Base-by-base conservation (phyloP, 805 yeast genomes). In the Zygotorulaspora sp. region DNA sequence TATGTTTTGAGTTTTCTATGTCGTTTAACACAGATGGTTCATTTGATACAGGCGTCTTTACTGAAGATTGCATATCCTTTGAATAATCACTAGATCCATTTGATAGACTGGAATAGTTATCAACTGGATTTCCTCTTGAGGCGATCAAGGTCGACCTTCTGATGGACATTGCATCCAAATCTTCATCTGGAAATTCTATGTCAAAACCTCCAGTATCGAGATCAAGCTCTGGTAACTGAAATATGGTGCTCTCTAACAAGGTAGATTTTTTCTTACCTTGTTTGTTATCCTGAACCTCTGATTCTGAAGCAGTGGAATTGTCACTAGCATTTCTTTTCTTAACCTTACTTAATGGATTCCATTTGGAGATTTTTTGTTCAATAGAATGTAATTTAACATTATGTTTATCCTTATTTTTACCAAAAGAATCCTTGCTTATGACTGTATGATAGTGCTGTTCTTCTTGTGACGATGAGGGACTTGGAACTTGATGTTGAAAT, bases 321-420 rank as follows among this genome's bases (percentile, higher is more conserved):
- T 37, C 34, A 12, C 41, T 22, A 12, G 43, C 45, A 23, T 56
- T 48, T 29, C 52, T 56, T 38, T 57, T 58, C 25, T 52, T 46
- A 10, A 52, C 42, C 19, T 57, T 53, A 32, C 48, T 43, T 13
- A 57, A 29, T 5, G 60, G 59, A 32, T 57, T 57, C 62, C 61
- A 57, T 37, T 55, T 55, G 1, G 61, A 50, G 8, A 53, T 36
- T 33, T 53, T 55, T n/a, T 51, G 53, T 35, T 55, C 58, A 18
- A 54, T 23, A 1, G 49, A 21, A 32, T 53, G 54, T 13, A 49
- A 34, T 23, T 49, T 45, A 6, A 48, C 52, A 28, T 38, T 40
- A 22, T 42, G 41, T 19, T 49, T 47, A 11, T 41, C 43, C 20
- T 37, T 47, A 20, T 37, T 43, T 19, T 48, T 44, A 5, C 45